Base-by-base conservation (phyloP, 2,329 filamentous ascomycete species). In the Monosporascus sp. region DNA sequence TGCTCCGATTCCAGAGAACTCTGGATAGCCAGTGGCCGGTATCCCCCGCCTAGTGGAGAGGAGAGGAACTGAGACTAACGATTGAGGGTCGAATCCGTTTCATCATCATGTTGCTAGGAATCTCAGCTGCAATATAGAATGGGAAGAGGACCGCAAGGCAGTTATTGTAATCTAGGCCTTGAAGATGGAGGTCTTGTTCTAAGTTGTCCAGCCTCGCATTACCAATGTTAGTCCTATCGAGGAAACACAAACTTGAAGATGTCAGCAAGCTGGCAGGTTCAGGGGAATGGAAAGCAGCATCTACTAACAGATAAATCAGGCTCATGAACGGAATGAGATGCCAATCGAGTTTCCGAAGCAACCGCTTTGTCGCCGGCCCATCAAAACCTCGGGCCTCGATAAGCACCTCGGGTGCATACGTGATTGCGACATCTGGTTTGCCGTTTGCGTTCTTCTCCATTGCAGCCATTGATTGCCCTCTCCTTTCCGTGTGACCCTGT, bases 71-170 rank as follows among this genome's bases (percentile, higher is more conserved):
- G 31, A 34, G 31, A 34, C 31, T 34, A 34, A 34, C 31, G 46
- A 86, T 68, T 34, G 78, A 82, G 0, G 85, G 85, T 2, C 80
- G 73, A 53, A 85, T 67, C 2, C 75, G 75, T 65, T 87, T 87
- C 50, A 87, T 76, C 40, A 87, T 66, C 38, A 86, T 68, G 60
- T 87, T 87, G 17, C 82, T 85, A 45, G 83, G 60, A 0, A 77
- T 76, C 62, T 86, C 83, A 57, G 83, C 83, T 19, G 84, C 69
- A 0, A 82, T 71, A 64, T 88, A 88, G 2, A 82, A 84, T 38
- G 87, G 74, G 71, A 87, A 88, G 70, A 88, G 87, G 56, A 87
- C 74, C 19, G 55, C 51, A 16, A 80, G 72, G 17, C 76, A 71
- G n/a, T 79, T 72, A 64, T 87, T 87, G 68, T 87, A 89, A 63